phyloP scores from a whole-genome alignment of 257 asterid genomes.

The Leptodermis oblonga region DNA sequence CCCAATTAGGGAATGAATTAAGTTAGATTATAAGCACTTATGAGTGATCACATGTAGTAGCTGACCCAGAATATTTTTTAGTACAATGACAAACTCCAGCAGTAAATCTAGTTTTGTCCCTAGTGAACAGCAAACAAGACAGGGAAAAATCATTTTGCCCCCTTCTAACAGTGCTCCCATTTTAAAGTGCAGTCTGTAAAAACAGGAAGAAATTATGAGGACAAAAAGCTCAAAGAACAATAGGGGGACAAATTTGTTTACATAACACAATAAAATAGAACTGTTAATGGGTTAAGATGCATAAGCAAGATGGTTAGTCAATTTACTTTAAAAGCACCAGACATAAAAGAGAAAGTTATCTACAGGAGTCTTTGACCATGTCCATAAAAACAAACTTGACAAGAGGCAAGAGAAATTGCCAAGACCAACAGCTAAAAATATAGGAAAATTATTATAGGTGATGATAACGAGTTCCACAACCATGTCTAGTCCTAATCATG shows the following conservation, averaged over 20 bases:
- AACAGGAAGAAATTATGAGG: neutral
- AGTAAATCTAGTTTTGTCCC: conserved; percentile 2
- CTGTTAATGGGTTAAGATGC: neutral
- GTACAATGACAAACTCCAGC: neutral
- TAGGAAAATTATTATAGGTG: neutral
- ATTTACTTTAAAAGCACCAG: neutral
- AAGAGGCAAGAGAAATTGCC: neutral
- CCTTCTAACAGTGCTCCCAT: neutral
- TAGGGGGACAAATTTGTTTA: neutral
- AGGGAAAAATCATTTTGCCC: neutral
- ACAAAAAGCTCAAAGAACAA: neutral
- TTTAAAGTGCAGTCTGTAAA: neutral
- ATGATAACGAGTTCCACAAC: conserved; percentile 16
- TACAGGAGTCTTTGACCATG: neutral
- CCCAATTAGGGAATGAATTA: neutral
- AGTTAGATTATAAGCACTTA: neutral
- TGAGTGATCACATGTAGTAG: neutral
- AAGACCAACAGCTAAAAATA: neutral
- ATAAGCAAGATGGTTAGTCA: neutral
- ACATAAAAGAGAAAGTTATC: neutral
- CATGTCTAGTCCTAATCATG: conserved; percentile 11
- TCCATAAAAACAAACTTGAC: neutral
- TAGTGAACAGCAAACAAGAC: neutral
- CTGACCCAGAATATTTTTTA: neutral
- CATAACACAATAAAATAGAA: neutral